These are phyloP conservation scores for Saccharomycopsis fibuligera DNA, from an alignment of 805 yeast species.

Conservation along the genomic window DNA sequence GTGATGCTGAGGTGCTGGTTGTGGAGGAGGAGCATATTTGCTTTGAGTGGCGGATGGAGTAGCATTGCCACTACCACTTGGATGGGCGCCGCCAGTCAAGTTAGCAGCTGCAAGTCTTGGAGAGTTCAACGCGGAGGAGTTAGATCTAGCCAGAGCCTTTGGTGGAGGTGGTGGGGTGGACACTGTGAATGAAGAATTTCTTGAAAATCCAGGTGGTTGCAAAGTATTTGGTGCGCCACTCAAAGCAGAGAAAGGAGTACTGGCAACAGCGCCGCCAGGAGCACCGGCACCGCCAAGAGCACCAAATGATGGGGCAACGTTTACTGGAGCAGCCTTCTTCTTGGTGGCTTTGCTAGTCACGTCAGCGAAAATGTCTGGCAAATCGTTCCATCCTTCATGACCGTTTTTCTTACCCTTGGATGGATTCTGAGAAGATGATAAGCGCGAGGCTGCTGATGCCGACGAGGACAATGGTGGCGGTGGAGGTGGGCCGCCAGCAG, in stretches of 20 bases:
- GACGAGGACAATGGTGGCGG: conserved; percentile 1
- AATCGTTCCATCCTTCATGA: conserved; percentile 68
- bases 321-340: conserved; percentile 38
- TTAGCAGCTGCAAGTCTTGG: conserved; percentile 15
- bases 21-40: conserved; percentile 27
- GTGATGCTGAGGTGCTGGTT: too few relatives aligned
- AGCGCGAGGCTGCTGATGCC: conserved; percentile 8
- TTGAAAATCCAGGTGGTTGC: conserved; percentile 23
- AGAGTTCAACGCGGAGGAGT: conserved; percentile 12
- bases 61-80: conserved; percentile 26
- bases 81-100: background rate
- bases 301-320: conserved; percentile 23
- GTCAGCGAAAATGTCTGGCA: conserved; percentile 47
- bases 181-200: conserved; percentile 33
- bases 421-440: conserved; percentile 22
- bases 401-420: conserved; percentile 33
- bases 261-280: too few relatives aligned
- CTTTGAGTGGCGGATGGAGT: conserved; percentile 26
- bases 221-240: too few relatives aligned
- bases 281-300: conserved; percentile 23
- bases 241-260: conserved; percentile 19
- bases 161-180: conserved; percentile 23
- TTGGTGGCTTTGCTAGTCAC: conserved; percentile 32
- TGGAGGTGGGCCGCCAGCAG: conserved; percentile 21
- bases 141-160: conserved; percentile 13